These are phyloP conservation scores for Phytomonas sp. DNA, from an alignment of 208 protist species.

Conservation along the genomic window DNA sequence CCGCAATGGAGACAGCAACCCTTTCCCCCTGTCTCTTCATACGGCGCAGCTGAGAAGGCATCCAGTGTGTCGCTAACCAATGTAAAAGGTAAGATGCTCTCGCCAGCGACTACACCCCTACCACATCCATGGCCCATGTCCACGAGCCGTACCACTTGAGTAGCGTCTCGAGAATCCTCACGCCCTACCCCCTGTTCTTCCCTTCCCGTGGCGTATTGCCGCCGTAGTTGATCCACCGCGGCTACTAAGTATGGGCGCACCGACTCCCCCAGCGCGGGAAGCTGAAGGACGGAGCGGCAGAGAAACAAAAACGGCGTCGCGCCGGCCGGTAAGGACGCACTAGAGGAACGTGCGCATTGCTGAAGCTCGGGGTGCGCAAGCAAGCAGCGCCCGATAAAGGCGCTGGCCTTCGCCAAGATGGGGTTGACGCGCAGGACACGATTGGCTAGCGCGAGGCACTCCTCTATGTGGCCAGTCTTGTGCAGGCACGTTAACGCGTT, in stretches of 20 bases:
- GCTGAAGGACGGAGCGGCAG: conserved; percentile 63
- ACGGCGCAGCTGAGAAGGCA: conserved; percentile 61
- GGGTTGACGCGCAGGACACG: conserved; percentile 49
- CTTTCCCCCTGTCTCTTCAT: conserved; percentile 34
- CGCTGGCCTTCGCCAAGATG: conserved; percentile 76
- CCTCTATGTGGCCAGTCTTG: conserved; percentile 31
- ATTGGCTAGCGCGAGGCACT: conserved; percentile 33
- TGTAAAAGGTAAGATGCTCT: conserved; percentile 25
- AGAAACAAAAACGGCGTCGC: conserved; percentile 41
- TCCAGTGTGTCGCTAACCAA: conserved; percentile 28
- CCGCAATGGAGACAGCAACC: conserved; percentile 56
- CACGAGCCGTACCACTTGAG: conserved; percentile 14
- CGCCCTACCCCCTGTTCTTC: background rate
- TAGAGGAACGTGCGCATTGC: background rate
- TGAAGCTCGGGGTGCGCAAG: conserved; percentile 12
- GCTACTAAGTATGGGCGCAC: conserved; percentile 16
- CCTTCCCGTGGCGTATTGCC: conserved; percentile 5
- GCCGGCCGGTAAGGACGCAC: conserved; percentile 1
- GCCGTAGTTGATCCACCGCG: conserved; percentile 18
- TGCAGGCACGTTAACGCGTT: conserved; percentile 80
- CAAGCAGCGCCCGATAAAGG: conserved; percentile 57
- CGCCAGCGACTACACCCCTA: conserved; percentile 38
- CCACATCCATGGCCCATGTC: conserved; percentile 20
- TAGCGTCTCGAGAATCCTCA: conserved; percentile 4
- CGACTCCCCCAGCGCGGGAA: conserved; percentile 42